Base-by-base conservation (phyloP, 2,329 filamentous ascomycete species). In the Sporothrix phasma region DNA sequence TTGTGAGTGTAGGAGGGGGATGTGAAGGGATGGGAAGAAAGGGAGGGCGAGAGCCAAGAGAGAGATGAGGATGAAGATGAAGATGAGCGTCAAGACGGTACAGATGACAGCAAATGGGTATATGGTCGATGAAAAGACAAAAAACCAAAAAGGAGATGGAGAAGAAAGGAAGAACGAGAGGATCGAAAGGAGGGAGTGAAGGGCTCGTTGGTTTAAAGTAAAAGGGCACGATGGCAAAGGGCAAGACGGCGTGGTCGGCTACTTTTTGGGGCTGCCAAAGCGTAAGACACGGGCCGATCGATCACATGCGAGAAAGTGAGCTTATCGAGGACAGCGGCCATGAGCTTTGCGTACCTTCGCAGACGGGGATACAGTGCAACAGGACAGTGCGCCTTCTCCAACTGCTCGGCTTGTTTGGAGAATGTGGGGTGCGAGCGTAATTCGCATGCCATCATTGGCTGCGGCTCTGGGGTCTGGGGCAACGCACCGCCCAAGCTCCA, bases 1-100 rank as follows among this genome's bases (percentile, higher is more conserved):
- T 99, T 71, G 65, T 82, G 65, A 22, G 4, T 47, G 39, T n/a
- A 7, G 34, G 31, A 5, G 61, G 7, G 37, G n/a, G 22, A 61
- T 29, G 34, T 15, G 45, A 2, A 47, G 37, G 49, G 19, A 63
- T 2, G 26, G 26, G 47, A 46, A 31, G n/a, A 6, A 39, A 56
- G 7, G 31, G 29, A 43, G 22, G 45, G 41, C 60, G 41, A 37
- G 47, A 54, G 37, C 11, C 10, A 31, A 19, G n/a, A 59, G 15
- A 7, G 54, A 34, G 15, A 5, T 83, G 17, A 41, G 8, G 34
- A 31, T 19, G 8, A 29, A 45, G 31, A 56, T 26, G 26, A 24
- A 56, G 41, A 26, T 13, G 26, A n/a, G n/a, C n/a, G n/a, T n/a
- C n/a, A n/a, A n/a, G n/a, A n/a, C n/a, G n/a, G n/a, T n/a, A n/a